These are phyloP conservation scores for Diaporthe caulivora DNA, from an alignment of 2,329 filamentous ascomycete genomes.

Conservation along the genomic window DNA sequence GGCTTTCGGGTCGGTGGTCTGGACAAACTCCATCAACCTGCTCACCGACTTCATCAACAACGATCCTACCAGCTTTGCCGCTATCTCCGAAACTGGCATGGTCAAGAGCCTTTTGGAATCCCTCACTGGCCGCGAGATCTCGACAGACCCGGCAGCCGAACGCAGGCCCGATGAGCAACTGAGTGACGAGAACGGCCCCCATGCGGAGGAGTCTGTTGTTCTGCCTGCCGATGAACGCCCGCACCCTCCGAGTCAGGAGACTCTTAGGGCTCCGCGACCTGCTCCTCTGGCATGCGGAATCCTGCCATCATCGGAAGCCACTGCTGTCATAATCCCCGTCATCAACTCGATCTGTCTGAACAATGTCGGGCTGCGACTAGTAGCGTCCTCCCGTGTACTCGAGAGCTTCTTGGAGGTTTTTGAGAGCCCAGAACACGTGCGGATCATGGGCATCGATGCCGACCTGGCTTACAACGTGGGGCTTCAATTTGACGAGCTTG, in stretches of 20 bases:
- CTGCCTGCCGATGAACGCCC: slow-evolving; percentile 56
- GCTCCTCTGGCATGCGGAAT: slow-evolving; percentile 76
- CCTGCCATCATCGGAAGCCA: slow-evolving; percentile 88
- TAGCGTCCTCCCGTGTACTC: slow-evolving; percentile 84
- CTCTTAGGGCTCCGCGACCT: slow-evolving; percentile 59
- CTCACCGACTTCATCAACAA: slow-evolving; percentile 98
- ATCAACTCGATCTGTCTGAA: slow-evolving; percentile 96
- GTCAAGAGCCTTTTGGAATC: slow-evolving; percentile 88
- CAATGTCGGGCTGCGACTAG: slow-evolving; percentile 86
- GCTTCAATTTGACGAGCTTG: slow-evolving; percentile 90
- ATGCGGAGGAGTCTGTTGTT: slow-evolving; percentile 53
- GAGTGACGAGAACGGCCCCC: slow-evolving; percentile 50
- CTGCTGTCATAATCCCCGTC: slow-evolving; percentile 86
- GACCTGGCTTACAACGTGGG: slow-evolving; percentile 80
- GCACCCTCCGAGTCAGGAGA: slow-evolving; percentile 66
- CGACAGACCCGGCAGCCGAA: slow-evolving; percentile 49
- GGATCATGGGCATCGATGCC: slow-evolving; percentile 81
- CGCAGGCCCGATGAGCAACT: slow-evolving; percentile 39
- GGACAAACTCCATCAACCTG: slow-evolving; percentile 93
- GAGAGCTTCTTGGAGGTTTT: slow-evolving; percentile 97
- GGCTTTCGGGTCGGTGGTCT: slow-evolving; percentile 91
- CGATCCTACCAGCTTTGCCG: slow-evolving; percentile 95
- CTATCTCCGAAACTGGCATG: slow-evolving; percentile 93
- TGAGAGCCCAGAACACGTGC: slow-evolving; percentile 89
- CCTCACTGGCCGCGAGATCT: slow-evolving; percentile 70